Percentiles rank a stretch among this genome's conserved stretches.
These are phyloP conservation scores for Fistulifera pelliculosa DNA, from an alignment of 108 stramenopile genomes.

Conservation along the genomic window DNA sequence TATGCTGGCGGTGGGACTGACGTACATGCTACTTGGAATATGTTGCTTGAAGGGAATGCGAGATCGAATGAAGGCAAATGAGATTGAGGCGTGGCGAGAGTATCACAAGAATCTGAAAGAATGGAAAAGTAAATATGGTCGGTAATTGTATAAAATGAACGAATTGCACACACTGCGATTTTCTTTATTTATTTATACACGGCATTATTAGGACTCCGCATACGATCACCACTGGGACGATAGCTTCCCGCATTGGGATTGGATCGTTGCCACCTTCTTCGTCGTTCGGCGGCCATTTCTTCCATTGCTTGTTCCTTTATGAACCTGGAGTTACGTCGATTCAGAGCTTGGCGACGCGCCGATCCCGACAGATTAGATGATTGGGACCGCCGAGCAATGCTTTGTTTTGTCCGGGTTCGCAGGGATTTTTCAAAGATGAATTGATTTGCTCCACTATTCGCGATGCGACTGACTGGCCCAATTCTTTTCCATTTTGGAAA, in stretches of 20 bases:
- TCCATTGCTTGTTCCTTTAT: constrained; percentile 59
- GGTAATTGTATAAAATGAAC: neutral
- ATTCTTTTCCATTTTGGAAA: neutral
- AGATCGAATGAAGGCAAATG: constrained; percentile 36
- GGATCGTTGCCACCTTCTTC: constrained; percentile 61
- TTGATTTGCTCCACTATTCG: constrained; percentile 21
- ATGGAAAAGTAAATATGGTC: constrained; percentile 16
- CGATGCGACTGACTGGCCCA: neutral
- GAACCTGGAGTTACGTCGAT: constrained; percentile 45
- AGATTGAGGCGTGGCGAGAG: constrained; percentile 30
- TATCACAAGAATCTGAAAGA: constrained; percentile 43
- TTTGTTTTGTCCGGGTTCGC: constrained; percentile 36
- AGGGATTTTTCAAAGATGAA: constrained; percentile 40
- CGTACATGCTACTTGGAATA: constrained; percentile 59
- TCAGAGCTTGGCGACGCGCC: constrained; percentile 30
- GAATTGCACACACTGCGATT: too few species aligned
- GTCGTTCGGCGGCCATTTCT: constrained; percentile 75
- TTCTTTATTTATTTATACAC: neutral
- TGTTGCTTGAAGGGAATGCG: constrained; percentile 59
- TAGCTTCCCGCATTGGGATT: constrained; percentile 78
- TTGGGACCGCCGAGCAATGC: constrained; percentile 38
- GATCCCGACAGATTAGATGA: constrained; percentile 38
- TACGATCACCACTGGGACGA: constrained; percentile 57
- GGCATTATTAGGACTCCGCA: constrained; percentile 35
- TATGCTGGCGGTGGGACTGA: constrained; percentile 37